Evolutionary conservation across 768 basidiomycete species (phyloP), one percentile per base, ranked within the genome.

Genomic region (Calocybe indica): DNA sequence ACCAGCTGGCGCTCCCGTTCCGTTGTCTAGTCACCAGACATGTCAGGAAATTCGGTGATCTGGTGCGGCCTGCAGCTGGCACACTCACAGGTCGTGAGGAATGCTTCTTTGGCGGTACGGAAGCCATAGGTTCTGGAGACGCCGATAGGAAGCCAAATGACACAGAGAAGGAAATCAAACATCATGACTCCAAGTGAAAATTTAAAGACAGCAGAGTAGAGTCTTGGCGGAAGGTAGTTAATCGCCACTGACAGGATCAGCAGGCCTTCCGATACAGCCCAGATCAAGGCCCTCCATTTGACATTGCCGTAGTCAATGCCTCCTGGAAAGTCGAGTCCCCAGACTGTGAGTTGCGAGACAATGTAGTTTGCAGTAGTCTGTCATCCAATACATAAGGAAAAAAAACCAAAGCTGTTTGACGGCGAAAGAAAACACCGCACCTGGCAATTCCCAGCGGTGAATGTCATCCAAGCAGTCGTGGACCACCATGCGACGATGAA

Each of bases 391-490:
- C 34, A 56, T 37, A 11, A 22, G 5, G n/a, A 37, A 9, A 13
- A 5, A 37, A 38, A 37, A 15, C 37, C 28, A 29, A 6, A 48
- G 38, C 32, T 45, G 31, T 48, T 7, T 49, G 13, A 32, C 32
- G 15, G 11, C 28, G 8, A 43, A 48, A n/a, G 22, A 33, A 6
- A 11, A 7, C 10, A 4, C 50, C 76, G 33, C 39, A 85, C 92
- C 70, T 92, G 90, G 49, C 88, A 91, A 59, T 91, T 93, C 28
- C 86, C 80, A 7, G 92, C 92, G 36, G 82, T 75, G 56, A 93
- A 95, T 0, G 92, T 94, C 79, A 92, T 92, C 92, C 92, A 95
- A n/a, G 92, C 92, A 1, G 91, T 92, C 49, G 83, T 85, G 10
- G 88, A 74, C 92, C 92, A 95, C 87, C 88, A 95, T 30, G 92